These are phyloP conservation scores for Amauroascus niger DNA, from an alignment of 2,329 filamentous ascomycete species.

Conservation along the genomic window DNA sequence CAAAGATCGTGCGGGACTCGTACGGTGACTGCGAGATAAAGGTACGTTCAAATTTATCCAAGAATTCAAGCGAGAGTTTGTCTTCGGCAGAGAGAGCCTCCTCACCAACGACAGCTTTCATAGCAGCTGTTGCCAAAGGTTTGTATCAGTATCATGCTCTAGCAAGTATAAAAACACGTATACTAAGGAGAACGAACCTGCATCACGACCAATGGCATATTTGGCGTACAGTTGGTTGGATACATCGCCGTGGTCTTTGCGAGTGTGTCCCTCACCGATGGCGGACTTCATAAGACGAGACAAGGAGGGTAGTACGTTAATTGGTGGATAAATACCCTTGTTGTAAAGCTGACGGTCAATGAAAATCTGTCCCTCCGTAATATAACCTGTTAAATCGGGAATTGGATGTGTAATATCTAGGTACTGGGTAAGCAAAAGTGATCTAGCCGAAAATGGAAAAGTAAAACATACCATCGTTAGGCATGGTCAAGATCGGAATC, in stretches of 20 bases:
- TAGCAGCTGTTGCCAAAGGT: conserved; percentile 52
- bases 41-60: conserved; percentile 94
- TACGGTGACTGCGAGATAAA: conserved; percentile 91
- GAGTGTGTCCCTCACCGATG: conserved; percentile 93
- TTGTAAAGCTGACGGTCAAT: conserved; percentile 89
- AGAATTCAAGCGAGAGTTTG: conserved; percentile 93
- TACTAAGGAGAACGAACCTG: conserved; percentile 36
- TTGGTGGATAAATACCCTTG: conserved; percentile 95
- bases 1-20: conserved; percentile 81
- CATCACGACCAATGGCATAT: conserved; percentile 97
- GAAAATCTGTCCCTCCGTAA: conserved; percentile 98
- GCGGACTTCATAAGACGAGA: conserved; percentile 99
- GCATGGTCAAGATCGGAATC: conserved; percentile 98
- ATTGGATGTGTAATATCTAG: conserved; percentile 94
- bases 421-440: background rate
- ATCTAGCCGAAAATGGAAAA: background rate
- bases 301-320: conserved; percentile 95
- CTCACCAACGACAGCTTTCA: conserved; percentile 99
- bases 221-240: conserved; percentile 99
- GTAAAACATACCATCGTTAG: conserved; percentile 65
- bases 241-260: conserved; percentile 94
- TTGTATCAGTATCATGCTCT: background rate
- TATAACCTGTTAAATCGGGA: conserved; percentile 96
- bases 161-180: background rate
- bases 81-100: conserved; percentile 92